Base-by-base conservation (phyloP, 495 filamentous ascomycete genomes). In the Cladorrhinum samala region DNA sequence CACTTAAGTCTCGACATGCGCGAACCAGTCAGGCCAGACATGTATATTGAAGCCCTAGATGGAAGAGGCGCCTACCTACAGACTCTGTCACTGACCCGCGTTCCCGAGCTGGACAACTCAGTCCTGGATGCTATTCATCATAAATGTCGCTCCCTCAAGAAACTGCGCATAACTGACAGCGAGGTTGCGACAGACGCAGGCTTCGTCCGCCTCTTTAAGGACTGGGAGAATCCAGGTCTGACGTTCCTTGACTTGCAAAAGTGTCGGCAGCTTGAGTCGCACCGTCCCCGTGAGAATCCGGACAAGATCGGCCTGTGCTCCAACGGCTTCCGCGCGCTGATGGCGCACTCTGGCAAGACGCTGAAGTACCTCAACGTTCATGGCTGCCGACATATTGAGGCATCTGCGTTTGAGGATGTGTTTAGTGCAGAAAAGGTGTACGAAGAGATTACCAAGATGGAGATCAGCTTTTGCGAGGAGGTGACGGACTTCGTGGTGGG, bases 131-230 rank as follows among this genome's bases (percentile, higher is more conserved):
- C 74, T 3, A 82, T 95, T 46, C 85, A 88, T 66, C 68, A 76
- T 14, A 73, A 80, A 40, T 95, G 90, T 69, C 72, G 68, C 16
- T 61, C 65, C n/a, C 76, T 96, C 17, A 52, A 54, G 21, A 95
- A 95, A 60, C 74, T 96, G 9, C 84, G 89, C 23, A 79, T 96
- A 58, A 83, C 84, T 1, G 79, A 84, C 48, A 91, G 88, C 68
- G 77, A 86, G 43, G 56, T 70, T n/a, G 82, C 83, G 61, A 89
- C 86, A 0, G 89, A 95, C 62, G 77, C 77, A 9, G 87, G 76
- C 7, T 88, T 86, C 58, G 72, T 68, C 20, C 66, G 70, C 1
- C 79, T 95, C n/a, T 95, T 96, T 68, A 77, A 66, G 1, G 67
- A 72, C 48, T 95, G 89, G 89, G 63, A 74, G 30, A 95, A 95